Percentiles rank a stretch among this genome's conserved stretches.
phyloP scores from a whole-genome alignment of 306 rosid genomes.

The Prosopis cineraria region DNA sequence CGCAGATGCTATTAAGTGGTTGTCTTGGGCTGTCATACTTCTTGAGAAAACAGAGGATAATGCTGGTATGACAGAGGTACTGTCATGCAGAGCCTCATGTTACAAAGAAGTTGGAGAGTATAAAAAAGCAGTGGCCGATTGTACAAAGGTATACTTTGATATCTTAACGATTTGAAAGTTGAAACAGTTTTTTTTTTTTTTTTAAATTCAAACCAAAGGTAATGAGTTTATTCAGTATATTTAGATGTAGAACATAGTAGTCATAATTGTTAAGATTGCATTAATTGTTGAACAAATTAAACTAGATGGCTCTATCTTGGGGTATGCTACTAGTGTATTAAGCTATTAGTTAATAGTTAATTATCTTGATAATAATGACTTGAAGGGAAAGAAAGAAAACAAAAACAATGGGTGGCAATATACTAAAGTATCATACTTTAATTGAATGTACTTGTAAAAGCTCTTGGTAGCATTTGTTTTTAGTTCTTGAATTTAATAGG shows the following conservation, averaged over 20 bases:
- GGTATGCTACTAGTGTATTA: not conserved
- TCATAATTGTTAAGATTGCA: constrained; percentile 7
- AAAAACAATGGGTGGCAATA: not conserved
- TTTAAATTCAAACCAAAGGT: not conserved
- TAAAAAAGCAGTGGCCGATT: constrained; percentile 96
- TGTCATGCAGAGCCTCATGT: constrained; percentile 95
- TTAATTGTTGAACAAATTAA: constrained; percentile 15
- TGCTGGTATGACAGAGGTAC: constrained; percentile 57
- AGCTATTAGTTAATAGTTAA: constrained; percentile 9
- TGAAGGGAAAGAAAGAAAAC: not conserved
- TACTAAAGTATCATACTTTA: not conserved
- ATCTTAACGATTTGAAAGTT: not conserved
- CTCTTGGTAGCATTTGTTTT: constrained; percentile 8
- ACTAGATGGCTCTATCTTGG: constrained; percentile 1
- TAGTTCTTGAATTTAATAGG: constrained; percentile 20
- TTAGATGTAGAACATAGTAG: not conserved
- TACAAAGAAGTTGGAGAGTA: constrained; percentile 98
- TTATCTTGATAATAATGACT: not conserved
- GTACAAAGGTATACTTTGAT: constrained; percentile 72
- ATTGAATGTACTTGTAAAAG: not conserved
- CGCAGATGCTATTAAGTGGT: constrained; percentile 98
- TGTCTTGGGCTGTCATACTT: constrained; percentile 88
- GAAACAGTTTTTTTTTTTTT: not conserved
- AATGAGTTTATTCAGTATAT: not conserved
- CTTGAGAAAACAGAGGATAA: constrained; percentile 75